Evolutionary conservation across 495 filamentous ascomycete species (phyloP).

Genomic region (Entonaema liquescens): DNA sequence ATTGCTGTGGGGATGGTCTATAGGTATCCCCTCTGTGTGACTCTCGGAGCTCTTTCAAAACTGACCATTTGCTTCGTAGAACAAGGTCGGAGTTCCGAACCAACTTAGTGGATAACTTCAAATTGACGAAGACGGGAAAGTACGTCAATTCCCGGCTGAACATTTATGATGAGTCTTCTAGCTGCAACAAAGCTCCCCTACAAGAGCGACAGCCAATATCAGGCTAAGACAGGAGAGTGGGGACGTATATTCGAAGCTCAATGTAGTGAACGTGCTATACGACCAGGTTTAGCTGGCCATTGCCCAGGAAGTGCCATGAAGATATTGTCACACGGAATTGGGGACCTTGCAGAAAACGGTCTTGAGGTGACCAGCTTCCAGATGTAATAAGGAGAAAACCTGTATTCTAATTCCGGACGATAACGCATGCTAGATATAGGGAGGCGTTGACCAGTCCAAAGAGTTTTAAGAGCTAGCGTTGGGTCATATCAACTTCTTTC

Average conservation of each 20-base stretch:
- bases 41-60: constrained; percentile 24
- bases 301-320: not conserved
- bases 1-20: constrained; percentile 11
- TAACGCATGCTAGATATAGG: constrained; percentile 37
- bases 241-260: not conserved
- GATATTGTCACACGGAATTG: constrained; percentile 25
- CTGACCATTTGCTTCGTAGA: constrained; percentile 20
- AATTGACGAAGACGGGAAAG: constrained; percentile 41
- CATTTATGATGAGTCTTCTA: constrained; percentile 15
- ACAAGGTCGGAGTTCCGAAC: constrained; percentile 37
- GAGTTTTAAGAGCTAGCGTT: constrained; percentile 16
- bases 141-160: constrained; percentile 31
- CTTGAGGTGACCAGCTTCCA: constrained; percentile 32
- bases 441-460: constrained; percentile 36
- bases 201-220: constrained; percentile 2
- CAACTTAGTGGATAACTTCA: constrained; percentile 30
- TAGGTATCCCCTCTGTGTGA: constrained; percentile 22
- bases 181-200: constrained; percentile 4
- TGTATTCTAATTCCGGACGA: constrained; percentile 35
- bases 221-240: constrained; percentile 21
- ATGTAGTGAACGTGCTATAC: constrained; percentile 2
- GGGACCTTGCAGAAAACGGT: constrained; percentile 43
- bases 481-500: constrained; percentile 23
- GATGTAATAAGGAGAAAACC: constrained; percentile 23
- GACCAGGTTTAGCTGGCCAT: constrained; percentile 15